Evolutionary conservation across 2,329 filamentous ascomycete genomes (phyloP), one percentile per base, ranked within the genome.

Genomic region (Alternaria viburni): DNA sequence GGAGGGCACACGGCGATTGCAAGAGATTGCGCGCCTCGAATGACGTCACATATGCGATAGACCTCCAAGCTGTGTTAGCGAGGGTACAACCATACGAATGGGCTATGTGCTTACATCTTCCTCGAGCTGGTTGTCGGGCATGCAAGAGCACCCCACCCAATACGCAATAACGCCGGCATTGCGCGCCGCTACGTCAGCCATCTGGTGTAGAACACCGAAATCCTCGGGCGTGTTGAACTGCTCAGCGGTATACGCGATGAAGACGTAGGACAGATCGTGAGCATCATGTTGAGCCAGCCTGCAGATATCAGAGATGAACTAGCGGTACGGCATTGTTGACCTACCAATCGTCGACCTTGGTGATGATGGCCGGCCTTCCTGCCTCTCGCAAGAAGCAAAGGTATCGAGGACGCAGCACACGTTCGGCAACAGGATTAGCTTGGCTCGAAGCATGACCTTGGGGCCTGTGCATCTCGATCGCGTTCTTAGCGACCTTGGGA

Each of bases 11-110:
- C 79, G 1, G 79, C 80, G 19, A 85, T 81, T 12, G 80, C 77
- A 19, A 85, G 68, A 1, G 79, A 80, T 13, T 80, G 74, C 1
- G 83, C 80, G 6, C 78, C 80, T 12, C 83, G 78, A 7, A 83
- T 79, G 5, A 84, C 79, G 59, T 85, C 83, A 59, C 81, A 81
- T 46, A 84, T 84, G 7, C 80, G 76, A 57, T 83, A 83, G 1
- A 84, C 80, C 67, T 78, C 5, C 3, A 0, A 28, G 8, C 4
- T 4, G 9, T 4, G 23, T 58, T 28, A 54, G 26, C 19, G 13
- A 6, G 0, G 8, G 7, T 54, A 2, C 10, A 17, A 1, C 10
- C 10, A 15, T 15, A 45, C 1, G 11, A 10, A 1, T 6, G 43
- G 11, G 3, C 5, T 4, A 2, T 36, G 15, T 21, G 57, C 71